phyloP scores from a whole-genome alignment of 164 flowering plant species.

The Aristolochia contorta region DNA sequence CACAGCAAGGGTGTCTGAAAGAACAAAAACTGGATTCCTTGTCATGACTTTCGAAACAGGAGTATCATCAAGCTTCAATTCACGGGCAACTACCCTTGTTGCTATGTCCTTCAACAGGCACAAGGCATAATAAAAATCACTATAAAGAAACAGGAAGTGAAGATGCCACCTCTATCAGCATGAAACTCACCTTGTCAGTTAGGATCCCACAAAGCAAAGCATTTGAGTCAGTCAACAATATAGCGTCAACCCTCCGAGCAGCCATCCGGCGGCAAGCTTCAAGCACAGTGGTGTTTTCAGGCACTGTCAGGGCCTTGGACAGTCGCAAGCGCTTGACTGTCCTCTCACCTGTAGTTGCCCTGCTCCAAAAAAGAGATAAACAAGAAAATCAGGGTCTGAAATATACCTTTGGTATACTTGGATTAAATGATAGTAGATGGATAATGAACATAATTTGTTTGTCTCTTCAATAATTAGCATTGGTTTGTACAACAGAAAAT shows the following conservation, averaged over 20 bases:
- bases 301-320: slow-evolving; percentile 85
- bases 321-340: slow-evolving; percentile 88
- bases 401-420: not conserved
- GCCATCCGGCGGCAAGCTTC: slow-evolving; percentile 97
- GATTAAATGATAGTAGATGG: not conserved
- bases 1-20: slow-evolving; percentile 94
- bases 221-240: slow-evolving; percentile 88
- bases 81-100: slow-evolving; percentile 75
- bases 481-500: not conserved
- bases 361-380: slow-evolving; percentile 13
- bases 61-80: slow-evolving; percentile 70
- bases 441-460: not conserved
- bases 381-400: not conserved
- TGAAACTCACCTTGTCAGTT: slow-evolving; percentile 68
- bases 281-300: slow-evolving; percentile 66
- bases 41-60: slow-evolving; percentile 98
- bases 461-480: not conserved
- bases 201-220: slow-evolving; percentile 95
- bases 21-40: slow-evolving; percentile 86
- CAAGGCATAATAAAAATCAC: not conserved
- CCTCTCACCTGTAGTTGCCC: slow-evolving; percentile 77
- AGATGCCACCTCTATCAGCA: not conserved
- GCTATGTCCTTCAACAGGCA: slow-evolving; percentile 71
- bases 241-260: slow-evolving; percentile 90
- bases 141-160: not conserved